Conservation (phyloP, 208 protist species). For the Trypanosoma lewisi region DNA sequence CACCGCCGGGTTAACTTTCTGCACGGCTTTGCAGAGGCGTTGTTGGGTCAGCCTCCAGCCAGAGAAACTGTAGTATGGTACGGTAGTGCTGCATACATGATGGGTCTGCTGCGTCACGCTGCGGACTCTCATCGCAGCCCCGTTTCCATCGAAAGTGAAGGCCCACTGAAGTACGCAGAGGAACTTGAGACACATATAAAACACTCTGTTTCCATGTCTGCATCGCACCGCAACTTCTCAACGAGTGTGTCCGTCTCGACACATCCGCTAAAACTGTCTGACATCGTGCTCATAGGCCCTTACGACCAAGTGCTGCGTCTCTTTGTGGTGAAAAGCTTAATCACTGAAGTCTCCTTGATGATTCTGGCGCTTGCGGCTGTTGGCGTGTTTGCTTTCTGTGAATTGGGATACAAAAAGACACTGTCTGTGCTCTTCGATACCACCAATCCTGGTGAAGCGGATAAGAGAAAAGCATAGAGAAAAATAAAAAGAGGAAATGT, state of each 20-base stretch:
- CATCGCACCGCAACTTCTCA: conserved; percentile 1
- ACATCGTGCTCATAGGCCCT: conserved; percentile 50
- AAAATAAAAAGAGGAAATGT: not conserved
- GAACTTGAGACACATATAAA: conserved; percentile 53
- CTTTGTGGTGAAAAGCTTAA: conserved; percentile 42
- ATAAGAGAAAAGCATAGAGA: not conserved
- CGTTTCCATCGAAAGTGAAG: conserved; percentile 31
- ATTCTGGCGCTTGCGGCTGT: conserved; percentile 25
- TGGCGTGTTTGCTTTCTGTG: conserved; percentile 40
- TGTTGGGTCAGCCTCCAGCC: conserved; percentile 26
- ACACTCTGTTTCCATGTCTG: conserved; percentile 7
- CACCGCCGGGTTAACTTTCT: conserved; percentile 57
- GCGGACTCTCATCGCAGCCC: conserved; percentile 44
- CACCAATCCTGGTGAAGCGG: too few relatives aligned
- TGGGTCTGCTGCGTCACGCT: conserved; percentile 50
- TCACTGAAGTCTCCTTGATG: conserved; percentile 32
- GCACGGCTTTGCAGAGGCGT: conserved; percentile 45
- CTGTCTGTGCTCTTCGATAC: conserved; percentile 22
- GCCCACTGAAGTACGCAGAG: conserved; percentile 38
- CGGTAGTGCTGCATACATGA: conserved; percentile 50
- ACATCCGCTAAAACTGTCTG: conserved; percentile 26
- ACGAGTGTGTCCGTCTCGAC: conserved; percentile 25
- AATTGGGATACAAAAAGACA: conserved; percentile 43
- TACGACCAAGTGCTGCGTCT: conserved; percentile 62
- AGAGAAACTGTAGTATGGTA: conserved; percentile 25